Evolutionary conservation across 2,329 filamentous ascomycete genomes (phyloP).

Genomic region (Exophiala alcalophila): DNA sequence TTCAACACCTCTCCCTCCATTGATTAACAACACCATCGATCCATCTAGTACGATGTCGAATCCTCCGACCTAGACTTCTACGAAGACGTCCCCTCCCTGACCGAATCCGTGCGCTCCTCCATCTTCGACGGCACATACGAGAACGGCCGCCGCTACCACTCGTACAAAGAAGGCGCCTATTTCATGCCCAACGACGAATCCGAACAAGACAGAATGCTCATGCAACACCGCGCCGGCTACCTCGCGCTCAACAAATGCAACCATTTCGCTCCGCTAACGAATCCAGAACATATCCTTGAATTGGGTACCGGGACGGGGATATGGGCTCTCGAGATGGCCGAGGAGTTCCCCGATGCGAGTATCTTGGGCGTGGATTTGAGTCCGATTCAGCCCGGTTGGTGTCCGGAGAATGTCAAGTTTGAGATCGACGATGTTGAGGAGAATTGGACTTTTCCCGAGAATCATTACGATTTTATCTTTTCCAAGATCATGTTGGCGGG

Average conservation of each 20-base stretch:
- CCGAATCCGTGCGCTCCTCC: conserved; percentile 9
- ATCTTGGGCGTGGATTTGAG: conserved; percentile 28
- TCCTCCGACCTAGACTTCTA: conserved; percentile 15
- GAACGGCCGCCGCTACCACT: conserved; percentile 27
- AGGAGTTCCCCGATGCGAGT: conserved; percentile 27
- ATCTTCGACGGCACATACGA: conserved; percentile 17
- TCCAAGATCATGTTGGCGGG: conserved; percentile 53
- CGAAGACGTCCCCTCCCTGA: conserved; percentile 5
- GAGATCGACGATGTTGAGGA: conserved; percentile 58
- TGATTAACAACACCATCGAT: no score
- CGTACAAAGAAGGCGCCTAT: conserved; percentile 32
- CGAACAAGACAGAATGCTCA: conserved; percentile 38
- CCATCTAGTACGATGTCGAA: conserved; percentile 16
- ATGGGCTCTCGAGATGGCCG: conserved; percentile 28
- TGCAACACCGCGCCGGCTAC: conserved; percentile 33
- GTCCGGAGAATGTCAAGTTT: conserved; percentile 56
- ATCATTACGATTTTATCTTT: conserved; percentile 61
- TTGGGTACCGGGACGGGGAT: conserved; percentile 26
- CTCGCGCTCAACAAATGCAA: conserved; percentile 14
- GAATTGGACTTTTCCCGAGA: conserved; percentile 51
- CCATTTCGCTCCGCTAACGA: conserved; percentile 24
- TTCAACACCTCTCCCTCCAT: no score
- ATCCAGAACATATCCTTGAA: conserved; percentile 23
- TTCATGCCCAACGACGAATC: conserved; percentile 37
- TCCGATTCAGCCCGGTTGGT: conserved; percentile 34